Conservation (phyloP, 768 basidiomycete species). For the Suillus americanus region DNA sequence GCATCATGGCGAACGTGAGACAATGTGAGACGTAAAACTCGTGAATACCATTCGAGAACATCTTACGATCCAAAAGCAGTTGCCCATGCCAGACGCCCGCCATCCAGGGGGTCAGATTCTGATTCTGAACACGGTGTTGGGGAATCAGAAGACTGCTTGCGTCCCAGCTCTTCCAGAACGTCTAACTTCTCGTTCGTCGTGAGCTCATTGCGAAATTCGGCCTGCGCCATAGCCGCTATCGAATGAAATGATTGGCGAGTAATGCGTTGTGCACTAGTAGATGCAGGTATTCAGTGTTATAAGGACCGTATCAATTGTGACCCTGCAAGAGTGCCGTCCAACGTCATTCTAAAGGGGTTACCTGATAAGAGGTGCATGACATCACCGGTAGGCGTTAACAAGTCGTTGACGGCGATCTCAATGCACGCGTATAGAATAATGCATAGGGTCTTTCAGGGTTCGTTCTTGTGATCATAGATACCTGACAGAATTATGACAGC, state of each 20-base stretch:
- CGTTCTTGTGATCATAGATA: background rate
- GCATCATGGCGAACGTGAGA: background rate
- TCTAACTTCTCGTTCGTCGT: background rate
- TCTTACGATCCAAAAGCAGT: constrained; percentile 13
- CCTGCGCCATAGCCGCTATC: background rate
- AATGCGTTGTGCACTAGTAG: background rate
- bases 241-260: no score
- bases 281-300: background rate
- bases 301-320: background rate
- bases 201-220: background rate
- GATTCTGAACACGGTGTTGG: background rate
- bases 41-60: background rate
- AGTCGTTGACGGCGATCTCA: background rate
- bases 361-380: background rate
- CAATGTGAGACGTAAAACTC: background rate
- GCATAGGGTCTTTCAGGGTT: background rate
- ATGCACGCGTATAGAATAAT: background rate
- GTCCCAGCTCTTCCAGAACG: background rate
- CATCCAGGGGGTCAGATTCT: constrained; percentile 1
- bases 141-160: background rate
- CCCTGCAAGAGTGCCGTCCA: background rate
- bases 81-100: constrained; percentile 12
- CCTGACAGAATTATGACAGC: background rate
- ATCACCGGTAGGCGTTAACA: background rate
- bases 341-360: background rate